Conservation (phyloP, 345 rosid genomes). For the Dimocarpus longan region DNA sequence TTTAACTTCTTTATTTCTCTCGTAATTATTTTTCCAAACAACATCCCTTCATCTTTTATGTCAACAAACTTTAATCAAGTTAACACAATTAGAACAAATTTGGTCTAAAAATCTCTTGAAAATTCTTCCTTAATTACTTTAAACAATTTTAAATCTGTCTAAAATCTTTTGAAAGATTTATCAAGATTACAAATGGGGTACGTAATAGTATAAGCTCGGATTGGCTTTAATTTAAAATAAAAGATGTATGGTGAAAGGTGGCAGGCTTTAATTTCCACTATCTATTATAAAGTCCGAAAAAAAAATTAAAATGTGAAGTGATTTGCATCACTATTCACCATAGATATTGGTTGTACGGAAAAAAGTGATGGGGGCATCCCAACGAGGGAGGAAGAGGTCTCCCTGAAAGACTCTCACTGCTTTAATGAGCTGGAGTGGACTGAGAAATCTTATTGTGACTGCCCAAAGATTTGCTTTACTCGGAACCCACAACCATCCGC, state of each 20-base stretch:
- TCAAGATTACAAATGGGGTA: background rate
- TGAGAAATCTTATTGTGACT: slow-evolving; percentile 26
- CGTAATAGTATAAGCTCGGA: too few relatives aligned
- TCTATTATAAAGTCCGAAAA: background rate
- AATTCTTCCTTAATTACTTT: too few relatives aligned
- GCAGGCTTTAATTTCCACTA: slow-evolving; percentile 11
- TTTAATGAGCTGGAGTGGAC: slow-evolving; percentile 17
- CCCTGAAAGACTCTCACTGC: background rate
- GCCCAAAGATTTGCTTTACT: slow-evolving; percentile 40
- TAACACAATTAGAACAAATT: too few relatives aligned
- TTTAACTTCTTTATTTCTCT: background rate
- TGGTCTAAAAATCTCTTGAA: too few relatives aligned
- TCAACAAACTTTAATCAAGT: too few relatives aligned
- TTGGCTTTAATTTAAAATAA: background rate
- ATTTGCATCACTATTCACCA: slow-evolving; percentile 2
- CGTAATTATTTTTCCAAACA: background rate
- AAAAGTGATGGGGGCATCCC: slow-evolving; percentile 24
- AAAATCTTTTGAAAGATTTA: background rate
- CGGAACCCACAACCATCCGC: slow-evolving; percentile 30
- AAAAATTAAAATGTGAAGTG: background rate
- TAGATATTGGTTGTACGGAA: slow-evolving; percentile 26
- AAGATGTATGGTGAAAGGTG: background rate
- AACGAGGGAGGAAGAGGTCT: background rate
- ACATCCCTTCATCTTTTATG: too few relatives aligned
- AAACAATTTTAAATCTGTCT: too few relatives aligned